Conservation (phyloP, 2,329 filamentous ascomycete species). For the Fusarium duplospermum region DNA sequence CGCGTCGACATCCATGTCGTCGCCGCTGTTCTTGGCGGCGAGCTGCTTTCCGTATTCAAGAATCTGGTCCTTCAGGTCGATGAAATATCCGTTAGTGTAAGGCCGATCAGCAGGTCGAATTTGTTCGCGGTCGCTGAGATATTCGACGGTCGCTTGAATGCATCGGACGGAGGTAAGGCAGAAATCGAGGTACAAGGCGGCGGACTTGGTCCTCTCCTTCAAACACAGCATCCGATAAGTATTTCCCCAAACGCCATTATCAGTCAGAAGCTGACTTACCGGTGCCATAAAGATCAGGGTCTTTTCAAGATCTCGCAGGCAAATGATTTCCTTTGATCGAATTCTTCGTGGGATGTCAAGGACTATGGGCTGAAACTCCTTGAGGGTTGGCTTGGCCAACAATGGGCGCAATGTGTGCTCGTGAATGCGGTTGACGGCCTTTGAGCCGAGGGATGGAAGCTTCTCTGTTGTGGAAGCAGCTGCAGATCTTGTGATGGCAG, state of each 20-base stretch:
- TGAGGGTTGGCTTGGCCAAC: conserved; percentile 76
- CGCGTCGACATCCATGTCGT: conserved; percentile 69
- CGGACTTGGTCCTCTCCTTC: conserved; percentile 82
- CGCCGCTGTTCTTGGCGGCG: conserved; percentile 73
- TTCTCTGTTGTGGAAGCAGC: conserved; percentile 60
- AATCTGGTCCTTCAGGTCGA: conserved; percentile 95
- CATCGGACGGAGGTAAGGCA: conserved; percentile 91
- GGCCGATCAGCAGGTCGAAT: conserved; percentile 85
- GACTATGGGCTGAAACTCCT: conserved; percentile 84
- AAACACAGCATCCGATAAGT: conserved; percentile 76
- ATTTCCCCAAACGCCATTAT: conserved; percentile 69
- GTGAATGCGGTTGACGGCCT: conserved; percentile 81
- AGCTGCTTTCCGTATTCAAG: conserved; percentile 89
- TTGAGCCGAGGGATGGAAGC: conserved; percentile 72
- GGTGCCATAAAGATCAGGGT: conserved; percentile 90
- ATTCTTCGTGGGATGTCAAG: conserved; percentile 83
- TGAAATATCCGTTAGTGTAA: conserved; percentile 96
- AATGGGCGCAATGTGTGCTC: conserved; percentile 84
- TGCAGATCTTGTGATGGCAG: conserved; percentile 68
- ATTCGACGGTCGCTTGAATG: conserved; percentile 88
- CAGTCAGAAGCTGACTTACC: conserved; percentile 79
- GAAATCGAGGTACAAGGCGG: conserved; percentile 82
- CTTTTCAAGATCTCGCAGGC: conserved; percentile 94
- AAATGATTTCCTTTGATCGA: conserved; percentile 85
- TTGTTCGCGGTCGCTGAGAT: conserved; percentile 87